Percentiles rank a stretch among this genome's conserved stretches.
These are phyloP conservation scores for Stachybotrys echinatus DNA, from an alignment of 2,329 filamentous ascomycete species.

Conservation along the genomic window DNA sequence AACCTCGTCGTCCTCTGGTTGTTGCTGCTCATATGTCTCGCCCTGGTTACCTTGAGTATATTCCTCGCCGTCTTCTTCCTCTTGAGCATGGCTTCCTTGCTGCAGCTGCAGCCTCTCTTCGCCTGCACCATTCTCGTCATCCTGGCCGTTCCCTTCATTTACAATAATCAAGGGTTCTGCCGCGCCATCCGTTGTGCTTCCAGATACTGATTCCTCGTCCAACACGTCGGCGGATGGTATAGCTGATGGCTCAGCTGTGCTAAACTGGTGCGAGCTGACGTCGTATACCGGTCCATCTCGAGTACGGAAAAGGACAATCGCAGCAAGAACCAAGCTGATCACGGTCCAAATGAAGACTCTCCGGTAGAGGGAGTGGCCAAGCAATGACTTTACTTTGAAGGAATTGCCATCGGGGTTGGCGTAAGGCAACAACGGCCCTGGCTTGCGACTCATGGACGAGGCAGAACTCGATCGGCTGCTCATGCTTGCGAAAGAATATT, in stretches of 20 bases:
- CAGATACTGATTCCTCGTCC: too few species aligned
- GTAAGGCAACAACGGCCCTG: conserved; percentile 27
- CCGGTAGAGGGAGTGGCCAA: conserved; percentile 48
- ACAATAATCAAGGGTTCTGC: too few species aligned
- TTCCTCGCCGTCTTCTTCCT: too few species aligned
- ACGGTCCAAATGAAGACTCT: conserved; percentile 46
- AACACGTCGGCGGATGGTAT: too few species aligned
- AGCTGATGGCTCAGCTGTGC: neutral
- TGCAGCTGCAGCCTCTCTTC: too few species aligned
- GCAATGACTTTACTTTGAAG: conserved; percentile 36
- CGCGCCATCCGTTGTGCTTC: too few species aligned
- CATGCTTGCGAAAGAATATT: conserved; percentile 23
- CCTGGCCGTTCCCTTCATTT: too few species aligned
- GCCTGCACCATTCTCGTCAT: too few species aligned
- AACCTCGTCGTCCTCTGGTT: conserved; percentile 14
- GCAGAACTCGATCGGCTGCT: conserved; percentile 29
- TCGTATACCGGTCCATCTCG: conserved; percentile 16
- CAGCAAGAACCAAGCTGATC: conserved; percentile 34
- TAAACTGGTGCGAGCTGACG: conserved; percentile 4
- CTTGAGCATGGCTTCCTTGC: too few species aligned
- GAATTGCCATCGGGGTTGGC: conserved; percentile 28
- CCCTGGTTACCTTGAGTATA: too few species aligned
- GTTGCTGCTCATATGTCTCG: too few species aligned
- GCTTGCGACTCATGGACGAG: conserved; percentile 20
- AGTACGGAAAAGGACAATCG: conserved; percentile 33